Evolutionary conservation across 495 filamentous ascomycete genomes (phyloP).

Genomic region (Penicillium coffeae): DNA sequence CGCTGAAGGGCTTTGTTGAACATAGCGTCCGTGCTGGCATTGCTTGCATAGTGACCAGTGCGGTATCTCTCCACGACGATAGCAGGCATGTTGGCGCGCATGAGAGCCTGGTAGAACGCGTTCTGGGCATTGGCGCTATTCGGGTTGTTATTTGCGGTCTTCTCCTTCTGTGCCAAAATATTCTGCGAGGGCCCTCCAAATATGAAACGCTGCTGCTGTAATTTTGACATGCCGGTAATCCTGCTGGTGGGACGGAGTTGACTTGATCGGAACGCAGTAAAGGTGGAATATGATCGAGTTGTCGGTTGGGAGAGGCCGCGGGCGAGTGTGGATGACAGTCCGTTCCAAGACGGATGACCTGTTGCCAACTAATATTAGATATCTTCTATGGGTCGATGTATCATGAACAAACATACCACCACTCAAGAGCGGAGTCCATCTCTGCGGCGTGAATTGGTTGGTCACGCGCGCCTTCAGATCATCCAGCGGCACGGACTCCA

Average conservation of each 20-base stretch:
- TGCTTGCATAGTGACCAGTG: conserved; percentile 77
- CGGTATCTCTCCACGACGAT: conserved; percentile 88
- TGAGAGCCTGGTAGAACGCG: conserved; percentile 87
- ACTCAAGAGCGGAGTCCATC: conserved; percentile 17
- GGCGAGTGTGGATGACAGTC: conserved; percentile 14
- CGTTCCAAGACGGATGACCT: conserved; percentile 21
- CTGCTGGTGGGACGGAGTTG: conserved; percentile 20
- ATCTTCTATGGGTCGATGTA: background rate
- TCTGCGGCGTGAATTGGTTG: conserved; percentile 14
- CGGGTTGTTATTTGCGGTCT: conserved; percentile 87
- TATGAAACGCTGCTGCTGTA: conserved; percentile 47
- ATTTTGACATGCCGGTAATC: conserved; percentile 19
- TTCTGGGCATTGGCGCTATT: conserved; percentile 81
- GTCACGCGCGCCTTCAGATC: conserved; percentile 19
- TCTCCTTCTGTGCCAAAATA: conserved; percentile 69
- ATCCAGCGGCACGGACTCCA: conserved; percentile 26
- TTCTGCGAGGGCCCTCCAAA: conserved; percentile 55
- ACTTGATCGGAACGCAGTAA: conserved; percentile 28
- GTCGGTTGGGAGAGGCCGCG: conserved; percentile 14
- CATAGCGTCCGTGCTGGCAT: conserved; percentile 63
- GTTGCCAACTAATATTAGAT: background rate
- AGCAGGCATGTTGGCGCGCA: conserved; percentile 85
- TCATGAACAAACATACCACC: conserved; percentile 10
- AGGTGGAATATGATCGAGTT: conserved; percentile 36
- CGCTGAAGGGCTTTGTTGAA: conserved; percentile 72